phyloP scores from a whole-genome alignment of 83 land plant species.

The Thuja plicata region DNA sequence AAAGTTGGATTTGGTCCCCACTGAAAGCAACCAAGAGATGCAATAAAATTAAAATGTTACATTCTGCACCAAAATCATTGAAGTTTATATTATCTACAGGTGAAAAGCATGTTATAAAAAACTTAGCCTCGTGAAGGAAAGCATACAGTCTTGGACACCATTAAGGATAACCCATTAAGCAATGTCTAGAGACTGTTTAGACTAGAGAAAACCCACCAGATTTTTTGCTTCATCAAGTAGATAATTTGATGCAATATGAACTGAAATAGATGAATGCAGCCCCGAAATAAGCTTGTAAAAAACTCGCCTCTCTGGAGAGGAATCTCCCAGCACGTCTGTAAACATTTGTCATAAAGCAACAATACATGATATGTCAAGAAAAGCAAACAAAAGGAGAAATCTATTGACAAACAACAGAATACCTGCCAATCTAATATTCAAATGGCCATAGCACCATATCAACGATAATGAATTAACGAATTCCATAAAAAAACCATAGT shows the following conservation, averaged over 20 bases:
- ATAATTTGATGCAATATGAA: slow-evolving; percentile 89
- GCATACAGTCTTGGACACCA: background rate
- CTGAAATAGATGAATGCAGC: slow-evolving; percentile 87
- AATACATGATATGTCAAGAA: background rate
- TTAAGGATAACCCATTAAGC: background rate
- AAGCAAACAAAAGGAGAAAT: background rate
- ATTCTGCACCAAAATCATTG: background rate
- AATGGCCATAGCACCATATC: background rate
- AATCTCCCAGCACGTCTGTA: slow-evolving; percentile 63
- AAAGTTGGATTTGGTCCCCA: slow-evolving; percentile 84
- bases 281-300: slow-evolving; percentile 93
- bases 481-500: background rate
- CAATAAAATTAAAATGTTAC: background rate
- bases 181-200: background rate
- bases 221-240: slow-evolving; percentile 80
- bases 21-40: slow-evolving; percentile 27
- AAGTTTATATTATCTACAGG: background rate
- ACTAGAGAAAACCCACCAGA: slow-evolving; percentile 25
- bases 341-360: background rate
- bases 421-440: no score
- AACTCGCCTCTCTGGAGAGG: slow-evolving; percentile 71
- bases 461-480: background rate
- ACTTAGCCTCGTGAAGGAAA: background rate
- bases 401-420: background rate
- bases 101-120: background rate